A percentile compares a stretch with the other conserved stretches of the same genome.
Evolutionary conservation across 2,329 filamentous ascomycete species (phyloP).

Genomic region (Setomelanomma holmii): DNA sequence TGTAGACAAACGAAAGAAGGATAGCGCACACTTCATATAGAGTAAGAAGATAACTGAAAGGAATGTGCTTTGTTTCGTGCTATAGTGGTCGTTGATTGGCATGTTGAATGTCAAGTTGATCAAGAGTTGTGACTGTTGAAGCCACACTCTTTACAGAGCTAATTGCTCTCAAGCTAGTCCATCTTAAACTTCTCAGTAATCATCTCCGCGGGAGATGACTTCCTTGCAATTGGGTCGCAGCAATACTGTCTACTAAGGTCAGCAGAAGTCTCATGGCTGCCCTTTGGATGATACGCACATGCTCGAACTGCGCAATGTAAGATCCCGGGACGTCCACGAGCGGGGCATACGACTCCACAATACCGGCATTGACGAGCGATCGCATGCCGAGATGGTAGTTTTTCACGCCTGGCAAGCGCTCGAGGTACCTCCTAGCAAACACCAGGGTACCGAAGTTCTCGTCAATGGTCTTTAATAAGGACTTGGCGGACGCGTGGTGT

Average conservation of each 20-base stretch:
- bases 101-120: not conserved
- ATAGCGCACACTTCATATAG: slow-evolving; percentile 1
- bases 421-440: slow-evolving; percentile 87
- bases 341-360: slow-evolving; percentile 88
- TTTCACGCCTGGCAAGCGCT: slow-evolving; percentile 79
- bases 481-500: slow-evolving; percentile 80
- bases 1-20: not conserved
- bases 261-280: slow-evolving; percentile 3
- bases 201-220: slow-evolving; percentile 83
- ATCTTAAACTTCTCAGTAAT: slow-evolving; percentile 66
- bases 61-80: not conserved
- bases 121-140: not conserved
- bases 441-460: slow-evolving; percentile 94
- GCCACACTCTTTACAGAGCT: no score
- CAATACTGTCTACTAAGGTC: slow-evolving; percentile 38
- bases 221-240: slow-evolving; percentile 70
- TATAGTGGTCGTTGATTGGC: not conserved
- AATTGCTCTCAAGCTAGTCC: no score
- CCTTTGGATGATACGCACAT: slow-evolving; percentile 66
- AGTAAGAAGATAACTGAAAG: not conserved
- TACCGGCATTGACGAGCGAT: slow-evolving; percentile 77
- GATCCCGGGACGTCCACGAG: slow-evolving; percentile 89
- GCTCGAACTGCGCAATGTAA: slow-evolving; percentile 92
- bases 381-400: slow-evolving; percentile 92
- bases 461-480: slow-evolving; percentile 83